A percentile compares a stretch with the other conserved stretches of the same genome.
Conservation (phyloP, 495 filamentous ascomycete genomes). For the Hypoxylon trugodes region DNA sequence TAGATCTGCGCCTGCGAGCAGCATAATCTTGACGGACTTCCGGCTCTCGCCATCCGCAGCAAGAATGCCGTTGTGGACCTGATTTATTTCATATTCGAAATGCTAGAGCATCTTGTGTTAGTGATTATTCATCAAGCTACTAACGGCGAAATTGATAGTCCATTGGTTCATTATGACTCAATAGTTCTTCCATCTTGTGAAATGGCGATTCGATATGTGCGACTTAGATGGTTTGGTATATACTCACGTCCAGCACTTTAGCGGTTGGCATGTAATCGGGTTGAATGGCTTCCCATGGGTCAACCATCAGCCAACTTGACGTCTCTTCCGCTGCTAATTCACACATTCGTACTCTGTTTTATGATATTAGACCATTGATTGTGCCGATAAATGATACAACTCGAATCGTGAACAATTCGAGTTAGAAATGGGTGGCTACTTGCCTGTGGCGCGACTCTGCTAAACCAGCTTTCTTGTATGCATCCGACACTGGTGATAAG, state of each 20-base stretch:
- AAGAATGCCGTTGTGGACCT: conserved; percentile 75
- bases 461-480: conserved; percentile 90
- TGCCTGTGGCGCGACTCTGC: conserved; percentile 78
- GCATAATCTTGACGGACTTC: conserved; percentile 68
- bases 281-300: conserved; percentile 68
- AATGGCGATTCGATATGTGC: not conserved
- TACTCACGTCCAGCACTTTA: conserved; percentile 71
- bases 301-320: conserved; percentile 84
- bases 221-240: not conserved
- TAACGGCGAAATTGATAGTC: not conserved
- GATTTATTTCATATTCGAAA: conserved; percentile 88
- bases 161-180: not conserved
- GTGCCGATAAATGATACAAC: not conserved
- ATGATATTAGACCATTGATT: conserved; percentile 21
- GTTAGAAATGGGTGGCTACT: conserved; percentile 13
- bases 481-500: conserved; percentile 63
- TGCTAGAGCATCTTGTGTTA: conserved; percentile 53
- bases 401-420: not conserved
- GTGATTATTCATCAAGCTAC: conserved; percentile 4
- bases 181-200: too few relatives aligned
- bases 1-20: conserved; percentile 84
- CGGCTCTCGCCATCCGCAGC: conserved; percentile 63
- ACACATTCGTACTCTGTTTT: conserved; percentile 66
- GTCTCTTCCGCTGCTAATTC: conserved; percentile 79
- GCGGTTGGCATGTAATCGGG: conserved; percentile 88